phyloP scores from a whole-genome alignment of 2,329 filamentous ascomycete genomes.

The Hawksworthiomyces lignivorus region DNA sequence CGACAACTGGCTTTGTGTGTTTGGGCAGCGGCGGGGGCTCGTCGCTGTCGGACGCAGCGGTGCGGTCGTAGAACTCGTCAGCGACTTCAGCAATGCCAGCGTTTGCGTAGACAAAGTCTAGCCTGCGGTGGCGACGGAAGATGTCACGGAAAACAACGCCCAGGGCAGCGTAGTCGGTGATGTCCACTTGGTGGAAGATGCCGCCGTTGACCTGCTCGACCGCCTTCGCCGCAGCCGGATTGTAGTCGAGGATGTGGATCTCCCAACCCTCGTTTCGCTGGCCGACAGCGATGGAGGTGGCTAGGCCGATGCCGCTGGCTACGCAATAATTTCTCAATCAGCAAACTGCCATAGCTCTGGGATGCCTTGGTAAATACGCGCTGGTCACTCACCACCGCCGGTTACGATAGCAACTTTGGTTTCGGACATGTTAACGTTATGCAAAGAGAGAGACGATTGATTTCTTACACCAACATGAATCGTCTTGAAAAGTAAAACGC shows the following conservation, averaged over 20 bases:
- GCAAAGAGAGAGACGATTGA: too few species aligned
- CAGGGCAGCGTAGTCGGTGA: slow-evolving; percentile 7
- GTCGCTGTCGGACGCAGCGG: background rate
- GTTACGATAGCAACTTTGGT: slow-evolving; percentile 6
- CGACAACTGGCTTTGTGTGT: slow-evolving; percentile 13
- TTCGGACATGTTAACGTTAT: background rate
- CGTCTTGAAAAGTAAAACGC: too few species aligned
- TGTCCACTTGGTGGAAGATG: slow-evolving; percentile 8
- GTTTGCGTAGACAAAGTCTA: slow-evolving; percentile 12
- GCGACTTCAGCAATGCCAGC: slow-evolving; percentile 5
- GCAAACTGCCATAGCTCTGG: too few species aligned
- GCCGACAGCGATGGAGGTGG: slow-evolving; percentile 15
- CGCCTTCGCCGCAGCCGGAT: slow-evolving; percentile 4
- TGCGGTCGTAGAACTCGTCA: slow-evolving; percentile 5
- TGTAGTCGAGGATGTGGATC: slow-evolving; percentile 9
- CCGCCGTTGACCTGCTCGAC: slow-evolving; percentile 1
- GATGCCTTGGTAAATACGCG: too few species aligned
- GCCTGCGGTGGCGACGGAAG: slow-evolving; percentile 1
- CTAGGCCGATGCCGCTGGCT: slow-evolving; percentile 20
- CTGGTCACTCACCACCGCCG: slow-evolving; percentile 3
- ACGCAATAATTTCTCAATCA: too few species aligned
- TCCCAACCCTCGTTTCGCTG: slow-evolving; percentile 9
- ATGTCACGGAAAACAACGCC: slow-evolving; percentile 3
- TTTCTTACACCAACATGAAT: too few species aligned
- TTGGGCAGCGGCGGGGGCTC: slow-evolving; percentile 3